A percentile compares a stretch with the other conserved stretches of the same genome.
Evolutionary conservation across 2,329 filamentous ascomycete genomes (phyloP).

Genomic region (Penicillium capsulatum): DNA sequence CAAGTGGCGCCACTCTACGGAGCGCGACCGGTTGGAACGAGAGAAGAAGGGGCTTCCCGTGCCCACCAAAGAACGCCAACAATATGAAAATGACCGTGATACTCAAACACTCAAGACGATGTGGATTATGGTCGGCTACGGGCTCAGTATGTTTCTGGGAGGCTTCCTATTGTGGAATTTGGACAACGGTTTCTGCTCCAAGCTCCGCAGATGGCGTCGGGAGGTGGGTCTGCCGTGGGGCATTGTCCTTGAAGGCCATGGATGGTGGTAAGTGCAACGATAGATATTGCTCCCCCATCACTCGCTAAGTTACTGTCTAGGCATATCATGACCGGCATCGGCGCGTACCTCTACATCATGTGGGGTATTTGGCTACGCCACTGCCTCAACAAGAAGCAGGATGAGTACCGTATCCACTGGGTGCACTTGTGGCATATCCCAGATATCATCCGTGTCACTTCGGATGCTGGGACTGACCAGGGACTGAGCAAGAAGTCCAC

Average conservation of each 20-base stretch:
- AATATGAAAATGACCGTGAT: conserved; percentile 54
- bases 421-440: conserved; percentile 58
- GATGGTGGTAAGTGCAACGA: conserved; percentile 58
- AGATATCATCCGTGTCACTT: conserved; percentile 43
- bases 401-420: conserved; percentile 69
- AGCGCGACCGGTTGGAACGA: conserved; percentile 43
- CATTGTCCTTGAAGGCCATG: conserved; percentile 67
- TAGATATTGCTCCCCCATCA: background rate
- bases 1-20: conserved; percentile 48
- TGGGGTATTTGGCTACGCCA: conserved; percentile 81
- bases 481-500: conserved; percentile 30
- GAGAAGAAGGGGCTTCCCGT: conserved; percentile 36
- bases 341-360: conserved; percentile 77
- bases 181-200: conserved; percentile 71
- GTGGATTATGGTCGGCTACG: conserved; percentile 70
- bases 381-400: conserved; percentile 67
- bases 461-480: conserved; percentile 15
- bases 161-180: conserved; percentile 75
- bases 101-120: conserved; percentile 59
- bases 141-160: conserved; percentile 65
- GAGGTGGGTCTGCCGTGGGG: conserved; percentile 74
- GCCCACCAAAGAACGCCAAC: conserved; percentile 43
- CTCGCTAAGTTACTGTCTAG: conserved; percentile 35
- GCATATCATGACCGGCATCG: conserved; percentile 77
- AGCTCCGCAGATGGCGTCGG: conserved; percentile 62